Evolutionary conservation across 1,139 yeast species (phyloP).

Genomic region (Yamadazyma dushanensis): DNA sequence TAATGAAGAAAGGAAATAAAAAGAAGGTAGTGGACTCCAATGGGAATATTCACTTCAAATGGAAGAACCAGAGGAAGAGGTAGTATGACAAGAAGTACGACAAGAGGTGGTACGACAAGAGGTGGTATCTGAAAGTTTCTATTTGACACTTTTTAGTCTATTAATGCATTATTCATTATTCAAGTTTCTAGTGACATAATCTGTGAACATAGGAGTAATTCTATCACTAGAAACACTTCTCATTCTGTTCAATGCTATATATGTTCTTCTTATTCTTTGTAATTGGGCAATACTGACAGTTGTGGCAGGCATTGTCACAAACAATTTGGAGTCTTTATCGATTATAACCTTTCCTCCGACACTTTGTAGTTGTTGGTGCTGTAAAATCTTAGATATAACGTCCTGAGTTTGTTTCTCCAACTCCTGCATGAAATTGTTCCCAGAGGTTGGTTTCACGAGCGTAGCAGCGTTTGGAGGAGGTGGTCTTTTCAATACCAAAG

Average conservation of each 20-base stretch:
- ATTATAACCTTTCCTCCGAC: slow-evolving; percentile 53
- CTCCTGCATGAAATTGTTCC: slow-evolving; percentile 74
- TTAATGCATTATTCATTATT: slow-evolving; percentile 23
- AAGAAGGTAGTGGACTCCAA: slow-evolving; percentile 65
- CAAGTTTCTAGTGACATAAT: slow-evolving; percentile 62
- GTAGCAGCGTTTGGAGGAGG: slow-evolving; percentile 80
- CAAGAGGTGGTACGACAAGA: too few relatives aligned
- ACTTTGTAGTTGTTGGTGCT: slow-evolving; percentile 57
- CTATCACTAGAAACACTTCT: slow-evolving; percentile 67
- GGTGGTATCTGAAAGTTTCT: too few relatives aligned
- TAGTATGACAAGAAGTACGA: too few relatives aligned
- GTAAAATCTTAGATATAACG: slow-evolving; percentile 58
- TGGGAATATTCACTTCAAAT: slow-evolving; percentile 75
- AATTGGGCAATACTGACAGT: slow-evolving; percentile 72
- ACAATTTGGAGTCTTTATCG: slow-evolving; percentile 34
- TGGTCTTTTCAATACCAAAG: slow-evolving; percentile 61
- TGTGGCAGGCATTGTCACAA: slow-evolving; percentile 63
- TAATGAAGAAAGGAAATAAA: slow-evolving; percentile 88
- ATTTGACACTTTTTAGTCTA: too few relatives aligned
- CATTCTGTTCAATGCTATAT: slow-evolving; percentile 75
- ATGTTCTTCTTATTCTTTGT: slow-evolving; percentile 82
- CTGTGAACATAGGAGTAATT: slow-evolving; percentile 70
- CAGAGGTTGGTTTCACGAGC: slow-evolving; percentile 66
- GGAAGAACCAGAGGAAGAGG: slow-evolving; percentile 84
- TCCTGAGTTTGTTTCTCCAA: slow-evolving; percentile 72